phyloP scores from a whole-genome alignment of 1,284 basidiomycete species.

The Ceratobasidium sp. region DNA sequence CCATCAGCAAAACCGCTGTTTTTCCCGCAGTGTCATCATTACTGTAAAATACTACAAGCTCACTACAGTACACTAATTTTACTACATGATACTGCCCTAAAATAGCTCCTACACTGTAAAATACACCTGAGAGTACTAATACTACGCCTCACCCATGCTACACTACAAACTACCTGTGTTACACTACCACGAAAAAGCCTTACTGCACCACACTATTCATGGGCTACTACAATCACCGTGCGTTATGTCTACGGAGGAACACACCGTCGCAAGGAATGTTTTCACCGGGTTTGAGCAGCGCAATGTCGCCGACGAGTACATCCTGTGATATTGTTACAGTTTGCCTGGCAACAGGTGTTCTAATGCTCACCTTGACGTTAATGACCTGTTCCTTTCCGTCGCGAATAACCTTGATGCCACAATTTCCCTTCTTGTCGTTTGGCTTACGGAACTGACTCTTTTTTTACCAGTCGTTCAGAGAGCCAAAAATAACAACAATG shows the following conservation, averaged over 20 bases:
- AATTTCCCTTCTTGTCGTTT: constrained; percentile 97
- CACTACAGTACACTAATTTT: too few relatives aligned
- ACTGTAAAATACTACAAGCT: too few relatives aligned
- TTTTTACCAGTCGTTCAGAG: constrained; percentile 96
- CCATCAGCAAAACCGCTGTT: too few relatives aligned
- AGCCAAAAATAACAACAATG: constrained; percentile 90
- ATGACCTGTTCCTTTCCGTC: constrained; percentile 84
- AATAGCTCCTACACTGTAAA: too few relatives aligned
- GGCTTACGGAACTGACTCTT: constrained; percentile 94
- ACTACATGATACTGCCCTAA: too few relatives aligned
- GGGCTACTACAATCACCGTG: too few relatives aligned
- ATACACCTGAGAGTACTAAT: too few relatives aligned
- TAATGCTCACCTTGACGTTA: constrained; percentile 75
- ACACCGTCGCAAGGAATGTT: constrained; percentile 96
- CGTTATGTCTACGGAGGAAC: constrained; percentile 92
- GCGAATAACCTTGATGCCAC: constrained; percentile 92
- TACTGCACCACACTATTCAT: too few relatives aligned
- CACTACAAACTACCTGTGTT: too few relatives aligned
- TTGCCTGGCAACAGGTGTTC: neutral
- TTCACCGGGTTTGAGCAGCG: constrained; percentile 94
- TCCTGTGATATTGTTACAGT: constrained; percentile 66
- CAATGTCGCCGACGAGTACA: constrained; percentile 94
- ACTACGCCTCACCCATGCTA: too few relatives aligned
- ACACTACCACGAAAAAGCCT: too few relatives aligned
- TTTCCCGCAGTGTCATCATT: too few relatives aligned